Evolutionary conservation across 2,329 filamentous ascomycete species (phyloP).

Genomic region (Laburnicola sp.): DNA sequence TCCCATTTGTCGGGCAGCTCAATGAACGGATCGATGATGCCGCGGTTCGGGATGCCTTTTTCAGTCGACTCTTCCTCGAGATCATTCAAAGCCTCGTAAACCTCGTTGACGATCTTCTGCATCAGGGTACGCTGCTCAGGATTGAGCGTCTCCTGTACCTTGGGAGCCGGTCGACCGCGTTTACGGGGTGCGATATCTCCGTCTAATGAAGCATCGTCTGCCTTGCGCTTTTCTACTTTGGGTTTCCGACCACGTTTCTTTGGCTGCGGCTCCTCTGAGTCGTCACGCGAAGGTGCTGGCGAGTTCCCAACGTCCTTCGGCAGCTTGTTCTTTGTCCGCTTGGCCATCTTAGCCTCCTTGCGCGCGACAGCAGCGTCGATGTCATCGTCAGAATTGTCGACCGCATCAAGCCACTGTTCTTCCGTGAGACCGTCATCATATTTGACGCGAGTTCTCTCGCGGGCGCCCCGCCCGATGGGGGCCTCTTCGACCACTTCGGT

Average conservation of each 20-base stretch:
- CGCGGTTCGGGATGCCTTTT: conserved; percentile 64
- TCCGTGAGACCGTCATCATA: conserved; percentile 98
- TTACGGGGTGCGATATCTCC: conserved; percentile 68
- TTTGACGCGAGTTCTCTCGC: conserved; percentile 89
- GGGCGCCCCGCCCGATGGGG: conserved; percentile 78
- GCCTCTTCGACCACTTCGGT: conserved; percentile 77
- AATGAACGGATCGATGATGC: conserved; percentile 92
- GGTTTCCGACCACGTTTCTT: conserved; percentile 85
- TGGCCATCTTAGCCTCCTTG: conserved; percentile 83
- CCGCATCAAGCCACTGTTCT: conserved; percentile 98
- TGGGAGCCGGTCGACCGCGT: conserved; percentile 66
- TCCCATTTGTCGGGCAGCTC: conserved; percentile 85
- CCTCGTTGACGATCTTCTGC: conserved; percentile 74
- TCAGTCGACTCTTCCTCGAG: conserved; percentile 75
- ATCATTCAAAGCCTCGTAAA: conserved; percentile 80
- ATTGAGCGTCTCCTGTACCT: conserved; percentile 66
- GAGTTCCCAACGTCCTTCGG: conserved; percentile 70
- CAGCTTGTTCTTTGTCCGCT: conserved; percentile 74
- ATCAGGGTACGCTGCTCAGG: conserved; percentile 73
- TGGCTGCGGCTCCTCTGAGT: conserved; percentile 75
- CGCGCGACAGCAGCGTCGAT: conserved; percentile 91
- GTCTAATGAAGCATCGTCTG: conserved; percentile 65
- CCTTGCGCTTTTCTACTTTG: conserved; percentile 81
- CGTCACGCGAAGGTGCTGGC: conserved; percentile 76
- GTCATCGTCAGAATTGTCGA: conserved; percentile 93